Conservation (phyloP, 768 basidiomycete species). For the Boletus vinaceobasis region DNA sequence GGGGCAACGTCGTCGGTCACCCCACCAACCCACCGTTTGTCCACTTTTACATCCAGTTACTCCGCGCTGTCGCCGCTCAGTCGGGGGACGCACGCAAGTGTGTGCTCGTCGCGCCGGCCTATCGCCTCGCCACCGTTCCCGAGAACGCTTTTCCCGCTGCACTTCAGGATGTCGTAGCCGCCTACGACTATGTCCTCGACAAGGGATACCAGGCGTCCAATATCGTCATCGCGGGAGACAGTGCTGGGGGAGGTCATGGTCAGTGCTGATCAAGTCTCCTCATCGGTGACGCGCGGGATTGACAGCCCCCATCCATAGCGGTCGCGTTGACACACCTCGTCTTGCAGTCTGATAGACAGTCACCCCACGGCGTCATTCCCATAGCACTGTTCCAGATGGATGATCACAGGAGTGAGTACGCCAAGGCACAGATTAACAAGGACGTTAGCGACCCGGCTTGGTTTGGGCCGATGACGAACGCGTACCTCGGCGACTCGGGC, state of each 20-base stretch:
- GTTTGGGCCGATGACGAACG: background rate
- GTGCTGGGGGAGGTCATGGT: slow-evolving; percentile 27
- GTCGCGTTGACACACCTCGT: slow-evolving; percentile 31
- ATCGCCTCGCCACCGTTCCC: slow-evolving; percentile 22
- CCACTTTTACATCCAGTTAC: slow-evolving; percentile 5
- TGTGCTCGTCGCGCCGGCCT: slow-evolving; percentile 21
- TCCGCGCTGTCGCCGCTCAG: slow-evolving; percentile 4
- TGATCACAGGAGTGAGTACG: background rate
- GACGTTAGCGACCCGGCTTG: background rate
- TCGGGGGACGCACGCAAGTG: background rate
- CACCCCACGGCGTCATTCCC: slow-evolving; percentile 54
- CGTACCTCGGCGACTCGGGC: slow-evolving; percentile 14
- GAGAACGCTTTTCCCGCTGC: slow-evolving; percentile 24
- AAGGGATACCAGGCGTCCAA: slow-evolving; percentile 25
- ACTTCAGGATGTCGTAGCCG: slow-evolving; percentile 23
- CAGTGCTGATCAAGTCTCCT: background rate
- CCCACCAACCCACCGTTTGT: slow-evolving; percentile 8
- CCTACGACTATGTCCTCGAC: slow-evolving; percentile 24
- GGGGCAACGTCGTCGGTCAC: slow-evolving; percentile 16
- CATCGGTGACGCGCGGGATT: background rate
- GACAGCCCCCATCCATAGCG: slow-evolving; percentile 6
- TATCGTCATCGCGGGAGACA: slow-evolving; percentile 20
- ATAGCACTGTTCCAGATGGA: slow-evolving; percentile 42
- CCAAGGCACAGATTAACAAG: background rate
- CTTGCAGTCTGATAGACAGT: slow-evolving; percentile 48